A percentile compares a stretch with the other conserved stretches of the same genome.
phyloP scores from a whole-genome alignment of 225 moss, liverwort and hornwort species.

The Bryum argenteum region DNA sequence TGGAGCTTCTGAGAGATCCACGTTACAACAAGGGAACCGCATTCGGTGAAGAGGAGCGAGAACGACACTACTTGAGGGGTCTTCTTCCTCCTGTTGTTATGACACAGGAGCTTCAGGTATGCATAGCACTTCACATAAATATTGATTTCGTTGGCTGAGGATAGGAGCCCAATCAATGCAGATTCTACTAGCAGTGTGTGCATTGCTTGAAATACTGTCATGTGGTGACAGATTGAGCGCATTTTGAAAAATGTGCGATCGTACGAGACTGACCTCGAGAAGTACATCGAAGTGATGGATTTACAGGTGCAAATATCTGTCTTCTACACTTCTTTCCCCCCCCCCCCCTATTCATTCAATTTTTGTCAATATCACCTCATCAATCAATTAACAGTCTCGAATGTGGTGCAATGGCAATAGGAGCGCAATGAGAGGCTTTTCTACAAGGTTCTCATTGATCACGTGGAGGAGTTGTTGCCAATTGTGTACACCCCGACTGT shows the following conservation, averaged over 20 bases:
- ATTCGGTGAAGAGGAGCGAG: constrained; percentile 66
- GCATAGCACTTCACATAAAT: background rate
- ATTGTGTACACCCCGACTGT: constrained; percentile 84
- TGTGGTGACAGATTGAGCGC: constrained; percentile 60
- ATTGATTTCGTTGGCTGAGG: no score
- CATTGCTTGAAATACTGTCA: background rate
- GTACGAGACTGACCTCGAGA: constrained; percentile 65
- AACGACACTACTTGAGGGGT: constrained; percentile 76
- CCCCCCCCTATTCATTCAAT: background rate
- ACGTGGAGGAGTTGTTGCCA: constrained; percentile 82
- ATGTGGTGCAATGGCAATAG: constrained; percentile 31
- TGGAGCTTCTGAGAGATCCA: constrained; percentile 79
- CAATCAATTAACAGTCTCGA: background rate
- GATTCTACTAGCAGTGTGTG: no score
- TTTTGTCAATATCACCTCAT: background rate
- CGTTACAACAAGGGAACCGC: constrained; percentile 86
- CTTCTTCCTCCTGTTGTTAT: constrained; percentile 74
- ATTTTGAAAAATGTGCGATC: constrained; percentile 77
- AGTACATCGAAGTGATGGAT: constrained; percentile 79
- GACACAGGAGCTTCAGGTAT: constrained; percentile 73
- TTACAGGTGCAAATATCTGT: constrained; percentile 54
- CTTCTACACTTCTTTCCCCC: background rate
- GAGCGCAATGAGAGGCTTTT: constrained; percentile 88
- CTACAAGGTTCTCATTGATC: constrained; percentile 70
- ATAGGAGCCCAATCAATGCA: no score